phyloP scores from a whole-genome alignment of 495 filamentous ascomycete species.

The Penicillium cataractarum region DNA sequence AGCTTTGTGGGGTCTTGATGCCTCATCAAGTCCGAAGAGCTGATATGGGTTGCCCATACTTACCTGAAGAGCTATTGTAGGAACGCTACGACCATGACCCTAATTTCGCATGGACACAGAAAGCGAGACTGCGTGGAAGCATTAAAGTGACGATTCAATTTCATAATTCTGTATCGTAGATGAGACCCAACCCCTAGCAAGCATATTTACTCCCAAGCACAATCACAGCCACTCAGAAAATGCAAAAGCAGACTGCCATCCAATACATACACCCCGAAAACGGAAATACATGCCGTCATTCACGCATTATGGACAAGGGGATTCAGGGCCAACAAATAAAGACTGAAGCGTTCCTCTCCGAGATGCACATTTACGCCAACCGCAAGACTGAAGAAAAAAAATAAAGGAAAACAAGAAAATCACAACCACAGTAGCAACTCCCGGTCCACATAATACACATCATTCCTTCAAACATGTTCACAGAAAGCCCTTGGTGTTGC shows the following conservation, averaged over 20 bases:
- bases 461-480: slow-evolving; percentile 31
- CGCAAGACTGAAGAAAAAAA: slow-evolving; percentile 4
- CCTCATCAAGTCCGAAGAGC: too few species aligned
- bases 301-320: slow-evolving; percentile 27
- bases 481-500: slow-evolving; percentile 55
- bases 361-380: slow-evolving; percentile 29
- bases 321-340: slow-evolving; percentile 12
- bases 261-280: slow-evolving; percentile 18
- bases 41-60: too few species aligned
- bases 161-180: slow-evolving; percentile 18
- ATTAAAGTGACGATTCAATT: background rate
- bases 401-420: slow-evolving; percentile 9
- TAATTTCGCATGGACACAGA: background rate
- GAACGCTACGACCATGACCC: background rate
- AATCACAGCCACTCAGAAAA: background rate
- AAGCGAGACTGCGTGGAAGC: background rate
- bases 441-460: slow-evolving; percentile 23
- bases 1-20: too few species aligned
- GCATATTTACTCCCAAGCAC: slow-evolving; percentile 18
- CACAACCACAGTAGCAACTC: slow-evolving; percentile 21
- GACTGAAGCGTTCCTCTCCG: slow-evolving; percentile 17
- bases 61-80: background rate
- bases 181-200: slow-evolving; percentile 10
- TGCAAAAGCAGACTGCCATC: slow-evolving; percentile 11
- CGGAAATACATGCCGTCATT: slow-evolving; percentile 15